Evolutionary conservation across 192 early-diverging fungal genomes (phyloP).

Genomic region (Dispira simplex): DNA sequence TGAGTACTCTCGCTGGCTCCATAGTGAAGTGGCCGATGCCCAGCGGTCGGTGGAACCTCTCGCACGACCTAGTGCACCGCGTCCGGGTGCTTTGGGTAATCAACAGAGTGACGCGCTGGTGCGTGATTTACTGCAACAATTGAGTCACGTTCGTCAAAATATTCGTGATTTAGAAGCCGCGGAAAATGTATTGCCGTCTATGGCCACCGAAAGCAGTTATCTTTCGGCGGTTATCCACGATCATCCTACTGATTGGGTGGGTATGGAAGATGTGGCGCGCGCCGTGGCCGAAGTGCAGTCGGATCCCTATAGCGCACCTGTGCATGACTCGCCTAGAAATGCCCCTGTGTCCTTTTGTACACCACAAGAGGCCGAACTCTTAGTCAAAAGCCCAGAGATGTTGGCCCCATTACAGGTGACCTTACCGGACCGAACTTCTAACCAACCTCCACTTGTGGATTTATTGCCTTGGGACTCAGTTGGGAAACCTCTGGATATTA

Average conservation of each 20-base stretch:
- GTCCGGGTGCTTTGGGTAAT: background rate
- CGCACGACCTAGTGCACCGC: background rate
- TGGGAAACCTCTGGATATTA: background rate
- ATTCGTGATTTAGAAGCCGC: background rate
- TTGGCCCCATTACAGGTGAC: background rate
- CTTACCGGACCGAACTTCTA: background rate
- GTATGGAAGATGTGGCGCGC: constrained; percentile 11
- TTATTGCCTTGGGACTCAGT: background rate
- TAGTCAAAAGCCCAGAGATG: background rate
- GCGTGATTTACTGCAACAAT: background rate
- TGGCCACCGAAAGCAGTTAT: background rate
- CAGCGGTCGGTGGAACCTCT: background rate
- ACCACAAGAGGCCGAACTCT: background rate
- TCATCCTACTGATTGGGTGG: background rate
- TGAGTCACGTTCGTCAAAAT: background rate
- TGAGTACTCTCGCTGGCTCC: background rate
- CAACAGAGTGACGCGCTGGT: background rate
- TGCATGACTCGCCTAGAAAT: constrained; percentile 6
- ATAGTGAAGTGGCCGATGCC: background rate
- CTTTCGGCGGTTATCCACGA: background rate
- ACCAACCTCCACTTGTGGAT: background rate
- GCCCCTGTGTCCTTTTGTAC: no score
- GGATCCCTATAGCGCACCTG: background rate
- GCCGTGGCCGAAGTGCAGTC: background rate
- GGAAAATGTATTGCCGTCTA: background rate